Base-by-base conservation (phyloP, 108 stramenopile species). In the Skeletonema marinoi region DNA sequence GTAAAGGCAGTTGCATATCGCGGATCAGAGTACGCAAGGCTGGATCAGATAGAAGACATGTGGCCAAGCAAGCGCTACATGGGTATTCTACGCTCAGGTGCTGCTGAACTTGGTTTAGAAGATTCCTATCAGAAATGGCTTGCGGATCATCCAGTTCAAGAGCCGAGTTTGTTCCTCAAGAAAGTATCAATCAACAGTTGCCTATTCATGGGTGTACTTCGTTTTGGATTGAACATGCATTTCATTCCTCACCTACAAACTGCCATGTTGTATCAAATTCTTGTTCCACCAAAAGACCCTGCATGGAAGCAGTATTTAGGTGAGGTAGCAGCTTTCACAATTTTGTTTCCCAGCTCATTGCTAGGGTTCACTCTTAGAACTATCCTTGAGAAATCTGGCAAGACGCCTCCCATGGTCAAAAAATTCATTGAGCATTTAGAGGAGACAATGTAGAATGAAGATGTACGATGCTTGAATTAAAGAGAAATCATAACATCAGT, bases 1-100 rank as follows among this genome's bases (percentile, higher is more conserved):
- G 81, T 89, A 21, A 42, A 85, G 58, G 88, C 88, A 14, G 70
- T 89, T 3, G 84, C 88, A 16, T 63, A 82, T 11, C 81, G 81
- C 12, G 86, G 82, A 2, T 74, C 83, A 4, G 63, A 62, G 5
- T 80, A 82, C 54, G 88, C 77, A 3, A 74, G 88, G 19, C 46
- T 88, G 12, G 30, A 42, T 14, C 41, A 42, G 12, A 13, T 13
- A 11, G 36, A 44, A n/a, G 88, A 88, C 69, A 69, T 83, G 1
- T 32, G 46, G 21, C 88, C 88, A 30, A 86, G 85, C 12, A 51
- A 32, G 42, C 66, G 88, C 14, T 88, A 88, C 65, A 86, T 88
- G 88, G 66, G 61, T 32, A 85, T 88, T 17, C 35, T 88, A 32
- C 70, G 70, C n/a, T 36, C 75, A 48, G 88, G 88, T 2, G 88